Base-by-base conservation (phyloP, 305 asterid genomes). In the Plantago rigida region DNA sequence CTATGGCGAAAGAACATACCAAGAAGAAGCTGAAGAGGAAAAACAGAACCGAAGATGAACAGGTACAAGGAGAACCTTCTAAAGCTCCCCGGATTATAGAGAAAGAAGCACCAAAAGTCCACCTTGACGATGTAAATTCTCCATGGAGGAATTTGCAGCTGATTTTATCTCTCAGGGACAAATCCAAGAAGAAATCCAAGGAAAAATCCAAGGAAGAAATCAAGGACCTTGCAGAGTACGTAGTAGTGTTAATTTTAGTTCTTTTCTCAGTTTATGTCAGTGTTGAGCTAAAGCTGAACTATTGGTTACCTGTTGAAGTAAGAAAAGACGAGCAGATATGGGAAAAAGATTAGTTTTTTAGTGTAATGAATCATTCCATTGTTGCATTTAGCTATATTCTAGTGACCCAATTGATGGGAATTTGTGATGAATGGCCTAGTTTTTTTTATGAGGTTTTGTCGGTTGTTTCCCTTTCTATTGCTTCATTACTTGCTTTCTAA, bases 121-220 rank as follows among this genome's bases (percentile, higher is more conserved):
- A 73, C 8, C 52, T 65, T 13, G 70, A 71, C 17, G 67, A 72
- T 17, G 47, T 62, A 1, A 36, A 6, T 13, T 73, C 76, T 4
- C 78, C 91, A 14, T 87, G 97, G 97, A 75, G 69, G 67, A 85
- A 85, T 71, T 74, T 90, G 60, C 73, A 82, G 69, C 63, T 87
- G 62, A 69, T 90, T 66, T 65, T 83, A 29, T 76, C 73, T 4
- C 76, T 90, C 17, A 85, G 82, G 78, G 81, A 85, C 59, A 77
- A 73, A 69, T 58, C 72, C 66, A 66, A 17, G 19, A 17, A 17
- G 0, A 17, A 17, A 17, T 17, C 19, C 19, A 17, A 17, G 19
- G 19, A 17, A 0, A 17, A 17, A 17, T 17, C 19, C 19, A 17
- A 17, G 19, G 19, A 17, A 17, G 19, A 17, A 17, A 17, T 17